Conservation (phyloP, 176 grass and related monocot genomes). For the Phoenix roebelenii region DNA sequence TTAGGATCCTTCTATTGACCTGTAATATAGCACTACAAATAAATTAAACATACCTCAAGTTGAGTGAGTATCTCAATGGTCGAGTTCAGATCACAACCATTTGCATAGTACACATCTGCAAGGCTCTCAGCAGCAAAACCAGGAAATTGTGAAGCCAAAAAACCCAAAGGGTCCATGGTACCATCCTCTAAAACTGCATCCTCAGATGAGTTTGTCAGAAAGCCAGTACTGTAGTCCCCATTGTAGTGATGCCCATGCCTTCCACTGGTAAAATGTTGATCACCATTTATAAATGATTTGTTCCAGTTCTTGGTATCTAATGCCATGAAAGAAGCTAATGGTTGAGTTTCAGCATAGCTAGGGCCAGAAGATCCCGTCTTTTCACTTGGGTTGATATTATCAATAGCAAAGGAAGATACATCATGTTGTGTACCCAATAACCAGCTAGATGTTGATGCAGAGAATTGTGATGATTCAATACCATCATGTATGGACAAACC, state of each 20-base stretch:
- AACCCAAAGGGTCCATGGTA: conserved; percentile 47
- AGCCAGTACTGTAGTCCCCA: conserved; percentile 31
- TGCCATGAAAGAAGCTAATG: conserved; percentile 32
- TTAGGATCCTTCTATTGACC: too few species aligned
- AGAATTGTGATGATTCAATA: conserved; percentile 27
- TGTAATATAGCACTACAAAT: too few species aligned
- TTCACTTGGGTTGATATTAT: conserved; percentile 21
- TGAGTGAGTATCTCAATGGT: conserved; percentile 83
- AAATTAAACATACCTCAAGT: conserved; percentile 60
- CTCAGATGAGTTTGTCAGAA: conserved; percentile 35
- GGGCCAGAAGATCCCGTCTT: conserved; percentile 32
- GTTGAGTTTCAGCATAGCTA: conserved; percentile 40
- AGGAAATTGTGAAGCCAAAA: conserved; percentile 73
- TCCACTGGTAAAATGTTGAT: conserved; percentile 38
- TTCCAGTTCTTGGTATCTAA: conserved; percentile 60
- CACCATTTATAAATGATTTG: conserved; percentile 22
- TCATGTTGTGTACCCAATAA: conserved; percentile 33
- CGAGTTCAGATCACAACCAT: conserved; percentile 72
- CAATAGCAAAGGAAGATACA: conserved; percentile 35
- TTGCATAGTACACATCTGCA: conserved; percentile 74
- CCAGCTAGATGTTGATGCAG: conserved; percentile 28
- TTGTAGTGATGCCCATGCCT: conserved; percentile 39
- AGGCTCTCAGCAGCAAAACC: conserved; percentile 86
- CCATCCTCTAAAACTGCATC: conserved; percentile 44
- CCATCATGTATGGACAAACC: conserved; percentile 64